A percentile compares a stretch with the other conserved stretches of the same genome.
Evolutionary conservation across 331 rosid genomes (phyloP).

Genomic region (Malus hybrid): DNA sequence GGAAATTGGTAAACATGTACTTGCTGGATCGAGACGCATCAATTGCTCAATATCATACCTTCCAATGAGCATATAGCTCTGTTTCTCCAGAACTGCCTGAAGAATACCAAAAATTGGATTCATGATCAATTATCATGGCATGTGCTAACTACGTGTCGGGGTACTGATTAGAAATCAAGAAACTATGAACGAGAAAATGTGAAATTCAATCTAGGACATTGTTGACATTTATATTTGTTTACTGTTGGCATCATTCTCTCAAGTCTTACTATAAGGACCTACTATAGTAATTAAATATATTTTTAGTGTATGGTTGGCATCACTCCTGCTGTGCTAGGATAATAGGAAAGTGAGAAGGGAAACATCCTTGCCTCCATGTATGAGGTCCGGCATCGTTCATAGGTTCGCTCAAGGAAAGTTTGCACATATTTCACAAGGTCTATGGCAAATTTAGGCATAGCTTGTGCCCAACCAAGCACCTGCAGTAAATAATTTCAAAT

Average conservation of each 20-base stretch:
- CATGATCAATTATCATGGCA: background rate
- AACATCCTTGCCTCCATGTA: constrained; percentile 78
- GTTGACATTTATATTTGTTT: background rate
- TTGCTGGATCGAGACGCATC: constrained; percentile 82
- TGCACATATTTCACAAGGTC: constrained; percentile 94
- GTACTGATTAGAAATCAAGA: background rate
- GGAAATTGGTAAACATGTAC: constrained; percentile 60
- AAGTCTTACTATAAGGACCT: background rate
- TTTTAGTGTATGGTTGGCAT: background rate
- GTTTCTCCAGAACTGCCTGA: constrained; percentile 99
- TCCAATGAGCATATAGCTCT: constrained; percentile 98
- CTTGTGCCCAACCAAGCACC: constrained; percentile 99
- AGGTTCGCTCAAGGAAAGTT: constrained; percentile 90
- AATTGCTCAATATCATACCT: constrained; percentile 89
- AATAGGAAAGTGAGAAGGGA: background rate
- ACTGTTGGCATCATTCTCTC: background rate
- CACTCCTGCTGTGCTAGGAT: background rate
- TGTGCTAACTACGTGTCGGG: background rate
- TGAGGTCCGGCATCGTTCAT: constrained; percentile 94
- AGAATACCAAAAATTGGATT: constrained; percentile 5
- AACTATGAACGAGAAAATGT: background rate
- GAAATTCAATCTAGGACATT: background rate
- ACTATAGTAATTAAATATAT: background rate
- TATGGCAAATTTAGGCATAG: constrained; percentile 92
- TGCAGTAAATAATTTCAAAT: constrained; percentile 20